These are phyloP conservation scores for Ochetophila trinervis DNA, from an alignment of 306 rosid species.

Conservation along the genomic window DNA sequence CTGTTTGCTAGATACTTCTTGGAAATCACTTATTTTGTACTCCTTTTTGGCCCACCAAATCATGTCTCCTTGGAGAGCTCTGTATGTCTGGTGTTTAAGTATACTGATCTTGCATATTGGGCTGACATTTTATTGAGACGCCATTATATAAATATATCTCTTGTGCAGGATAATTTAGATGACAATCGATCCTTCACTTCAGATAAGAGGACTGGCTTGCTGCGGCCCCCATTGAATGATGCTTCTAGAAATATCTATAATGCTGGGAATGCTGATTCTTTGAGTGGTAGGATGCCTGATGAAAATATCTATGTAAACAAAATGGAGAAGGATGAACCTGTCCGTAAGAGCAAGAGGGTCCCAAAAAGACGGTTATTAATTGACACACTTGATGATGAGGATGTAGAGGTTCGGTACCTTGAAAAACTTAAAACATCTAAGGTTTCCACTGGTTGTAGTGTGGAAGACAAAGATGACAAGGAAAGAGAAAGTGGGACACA, in stretches of 20 bases:
- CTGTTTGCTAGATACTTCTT: not conserved
- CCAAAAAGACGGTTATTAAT: conserved; percentile 25
- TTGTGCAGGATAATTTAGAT: conserved; percentile 24
- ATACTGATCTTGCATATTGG: not conserved
- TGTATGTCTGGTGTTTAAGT: not conserved
- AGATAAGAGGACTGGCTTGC: conserved; percentile 14
- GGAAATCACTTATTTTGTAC: not conserved
- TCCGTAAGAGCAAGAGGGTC: conserved; percentile 30
- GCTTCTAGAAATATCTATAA: not conserved
- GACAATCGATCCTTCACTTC: conserved; percentile 18
- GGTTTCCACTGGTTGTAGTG: conserved; percentile 14
- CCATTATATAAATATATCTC: not conserved
- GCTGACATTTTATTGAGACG: not conserved
- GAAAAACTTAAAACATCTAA: conserved; percentile 30
- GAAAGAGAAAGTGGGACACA: conserved; percentile 35
- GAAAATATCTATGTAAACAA: not conserved
- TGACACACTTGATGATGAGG: conserved; percentile 16
- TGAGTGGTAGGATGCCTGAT: conserved; percentile 6
- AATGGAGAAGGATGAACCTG: conserved; percentile 13
- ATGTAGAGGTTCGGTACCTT: conserved; percentile 28
- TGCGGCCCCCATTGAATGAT: not conserved
- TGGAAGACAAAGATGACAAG: conserved; percentile 31
- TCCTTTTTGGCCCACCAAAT: not conserved
- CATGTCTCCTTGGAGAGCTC: not conserved
- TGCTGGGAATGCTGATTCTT: conserved; percentile 16